Conservation (phyloP, 2,329 filamentous ascomycete genomes). For the Botrytis pseudocinerea region DNA sequence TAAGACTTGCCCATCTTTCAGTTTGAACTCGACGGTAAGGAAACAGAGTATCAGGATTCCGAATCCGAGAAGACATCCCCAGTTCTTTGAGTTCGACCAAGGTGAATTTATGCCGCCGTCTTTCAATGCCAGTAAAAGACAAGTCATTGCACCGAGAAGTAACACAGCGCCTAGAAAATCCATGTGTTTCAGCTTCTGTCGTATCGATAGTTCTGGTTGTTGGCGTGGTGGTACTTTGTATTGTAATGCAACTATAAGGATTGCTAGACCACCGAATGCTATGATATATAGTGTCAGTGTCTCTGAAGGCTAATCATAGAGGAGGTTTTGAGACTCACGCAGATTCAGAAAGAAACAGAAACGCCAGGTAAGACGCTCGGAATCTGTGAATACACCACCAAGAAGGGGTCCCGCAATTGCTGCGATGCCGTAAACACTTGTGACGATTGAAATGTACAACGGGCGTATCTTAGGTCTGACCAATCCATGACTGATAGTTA, state of each 20-base stretch:
- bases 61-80: constrained; percentile 38
- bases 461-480: constrained; percentile 30
- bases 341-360: constrained; percentile 46
- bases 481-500: constrained; percentile 32
- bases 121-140: constrained; percentile 39
- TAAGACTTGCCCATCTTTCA: constrained; percentile 33
- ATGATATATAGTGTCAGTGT: background rate
- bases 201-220: background rate
- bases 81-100: constrained; percentile 41
- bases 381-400: constrained; percentile 62
- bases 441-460: constrained; percentile 60
- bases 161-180: constrained; percentile 47
- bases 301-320: no score
- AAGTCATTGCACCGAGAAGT: constrained; percentile 45
- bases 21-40: constrained; percentile 9
- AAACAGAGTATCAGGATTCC: constrained; percentile 34
- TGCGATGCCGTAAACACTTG: constrained; percentile 65
- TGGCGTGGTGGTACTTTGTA: background rate
- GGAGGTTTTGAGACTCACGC: no score
- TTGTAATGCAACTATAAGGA: background rate
- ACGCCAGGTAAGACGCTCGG: constrained; percentile 52
- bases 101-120: constrained; percentile 48
- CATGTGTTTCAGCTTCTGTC: constrained; percentile 48
- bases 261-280: background rate
- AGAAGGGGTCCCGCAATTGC: constrained; percentile 61